phyloP scores from a whole-genome alignment of 129 eudicot genomes.

The Chrysanthemum lavandulifolium region DNA sequence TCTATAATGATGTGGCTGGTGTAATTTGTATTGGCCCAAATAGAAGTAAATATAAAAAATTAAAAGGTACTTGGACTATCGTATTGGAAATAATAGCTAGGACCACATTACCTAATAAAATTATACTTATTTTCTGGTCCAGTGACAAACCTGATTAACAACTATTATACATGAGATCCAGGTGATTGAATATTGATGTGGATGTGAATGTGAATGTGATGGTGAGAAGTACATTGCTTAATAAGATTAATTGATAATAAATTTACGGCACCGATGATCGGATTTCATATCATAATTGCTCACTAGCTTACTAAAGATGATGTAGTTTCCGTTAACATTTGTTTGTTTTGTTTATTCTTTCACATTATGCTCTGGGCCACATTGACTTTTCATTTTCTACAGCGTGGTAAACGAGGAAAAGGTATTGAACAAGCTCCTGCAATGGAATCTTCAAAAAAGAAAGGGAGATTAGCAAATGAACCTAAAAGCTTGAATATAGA shows the following conservation, averaged over 20 bases:
- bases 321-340: neutral
- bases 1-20: neutral
- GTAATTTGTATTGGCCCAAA: neutral
- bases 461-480: conserved; percentile 30
- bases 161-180: too few relatives aligned
- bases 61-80: too few relatives aligned
- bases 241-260: too few relatives aligned
- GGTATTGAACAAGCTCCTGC: conserved; percentile 13
- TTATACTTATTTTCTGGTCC: too few relatives aligned
- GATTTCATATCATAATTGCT: too few relatives aligned
- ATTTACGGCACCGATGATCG: too few relatives aligned
- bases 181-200: too few relatives aligned
- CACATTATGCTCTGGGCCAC: neutral
- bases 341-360: conserved; percentile 17
- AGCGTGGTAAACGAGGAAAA: conserved; percentile 48
- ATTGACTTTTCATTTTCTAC: conserved; percentile 21
- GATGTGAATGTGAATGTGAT: too few relatives aligned
- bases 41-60: neutral
- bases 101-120: too few relatives aligned
- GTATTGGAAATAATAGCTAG: too few relatives aligned
- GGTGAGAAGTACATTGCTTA: too few relatives aligned
- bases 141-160: too few relatives aligned
- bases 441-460: conserved; percentile 18
- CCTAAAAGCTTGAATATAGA: conserved; percentile 24
- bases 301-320: neutral